Evolutionary conservation across 1,139 yeast species (phyloP), one percentile per base, ranked within the genome.

Genomic region (Nadsonia commutata): DNA sequence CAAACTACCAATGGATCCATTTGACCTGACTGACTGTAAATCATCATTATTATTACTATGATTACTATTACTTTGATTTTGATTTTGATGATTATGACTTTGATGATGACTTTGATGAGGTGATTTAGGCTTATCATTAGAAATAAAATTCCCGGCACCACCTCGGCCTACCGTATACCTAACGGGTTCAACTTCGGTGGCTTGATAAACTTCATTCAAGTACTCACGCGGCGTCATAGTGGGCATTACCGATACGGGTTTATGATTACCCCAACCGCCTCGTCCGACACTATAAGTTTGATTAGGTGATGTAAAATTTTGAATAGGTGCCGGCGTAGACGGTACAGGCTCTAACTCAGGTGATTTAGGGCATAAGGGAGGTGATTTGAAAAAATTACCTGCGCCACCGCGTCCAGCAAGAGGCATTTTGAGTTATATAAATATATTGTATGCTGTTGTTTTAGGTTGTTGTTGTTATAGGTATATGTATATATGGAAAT

Each of bases 251-350:
- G 56, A 49, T 16, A 62, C 59, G 8, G 62, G 55, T 27, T 58
- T 52, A 33, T 52, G 53, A 54, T 63, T 63, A 17, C 67, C 67
- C 37, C 52, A 60, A 36, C 67, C 67, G 18, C 67, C 67, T 27
- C 67, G 55, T 31, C 67, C 67, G 11, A 64, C 56, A 20, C 57
- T 52, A 49, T 60, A 59, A 18, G 54, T 53, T 46, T 63, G 61
- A 20, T 48, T 45, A 13, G 67, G 66, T 8, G 64, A 58, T 3
- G 58, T 48, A 41, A 59, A 58, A 39, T 56, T 58, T 47, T 59
- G 62, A 33, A 62, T 56, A 7, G 67, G 67, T 2, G 65, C 64
- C n/a, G 59, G 58, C 1, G 63, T 52, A 5, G 50, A 49, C 18
- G 57, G 57, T n/a, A 27, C 33, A 9, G 33, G 33, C n/a, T 27